phyloP scores from a whole-genome alignment of 2,329 filamentous ascomycete species.

The Pestalotiopsis sp. region DNA sequence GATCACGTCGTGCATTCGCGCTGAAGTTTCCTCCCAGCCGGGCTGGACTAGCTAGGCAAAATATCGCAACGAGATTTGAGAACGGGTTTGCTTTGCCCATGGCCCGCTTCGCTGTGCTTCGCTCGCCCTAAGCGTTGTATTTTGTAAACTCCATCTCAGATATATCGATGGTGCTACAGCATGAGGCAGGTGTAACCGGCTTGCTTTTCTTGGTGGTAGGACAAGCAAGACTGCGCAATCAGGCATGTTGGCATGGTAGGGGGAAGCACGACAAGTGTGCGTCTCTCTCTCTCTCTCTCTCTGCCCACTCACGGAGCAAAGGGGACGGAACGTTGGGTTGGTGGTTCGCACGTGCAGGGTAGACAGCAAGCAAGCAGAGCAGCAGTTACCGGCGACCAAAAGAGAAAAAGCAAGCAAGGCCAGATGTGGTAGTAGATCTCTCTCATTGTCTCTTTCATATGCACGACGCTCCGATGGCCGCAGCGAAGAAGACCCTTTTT shows the following conservation, averaged over 20 bases:
- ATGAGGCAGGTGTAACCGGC: slow-evolving; percentile 28
- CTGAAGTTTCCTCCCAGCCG: not conserved
- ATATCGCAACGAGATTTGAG: not conserved
- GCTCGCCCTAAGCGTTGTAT: not conserved
- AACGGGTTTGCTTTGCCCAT: not conserved
- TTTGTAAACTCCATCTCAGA: slow-evolving; percentile 17
- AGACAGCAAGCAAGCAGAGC: not conserved
- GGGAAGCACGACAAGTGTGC: slow-evolving; percentile 5
- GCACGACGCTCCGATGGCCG: not conserved
- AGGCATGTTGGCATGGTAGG: slow-evolving; percentile 16
- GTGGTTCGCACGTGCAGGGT: slow-evolving; percentile 1
- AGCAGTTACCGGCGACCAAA: too few relatives aligned
- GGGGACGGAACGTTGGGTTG: not conserved
- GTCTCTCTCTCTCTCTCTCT: not conserved
- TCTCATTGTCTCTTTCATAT: not conserved
- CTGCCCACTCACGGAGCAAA: not conserved
- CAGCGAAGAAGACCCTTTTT: not conserved
- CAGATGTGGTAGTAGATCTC: not conserved
- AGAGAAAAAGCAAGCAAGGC: too few relatives aligned
- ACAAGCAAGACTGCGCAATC: slow-evolving; percentile 17
- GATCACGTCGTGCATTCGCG: slow-evolving; percentile 5
- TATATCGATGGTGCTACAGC: slow-evolving; percentile 27
- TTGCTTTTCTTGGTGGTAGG: slow-evolving; percentile 20
- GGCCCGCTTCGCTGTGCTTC: not conserved
- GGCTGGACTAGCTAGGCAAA: not conserved